phyloP scores from a whole-genome alignment of 768 basidiomycete species.

The Auricularia auricula-judae region DNA sequence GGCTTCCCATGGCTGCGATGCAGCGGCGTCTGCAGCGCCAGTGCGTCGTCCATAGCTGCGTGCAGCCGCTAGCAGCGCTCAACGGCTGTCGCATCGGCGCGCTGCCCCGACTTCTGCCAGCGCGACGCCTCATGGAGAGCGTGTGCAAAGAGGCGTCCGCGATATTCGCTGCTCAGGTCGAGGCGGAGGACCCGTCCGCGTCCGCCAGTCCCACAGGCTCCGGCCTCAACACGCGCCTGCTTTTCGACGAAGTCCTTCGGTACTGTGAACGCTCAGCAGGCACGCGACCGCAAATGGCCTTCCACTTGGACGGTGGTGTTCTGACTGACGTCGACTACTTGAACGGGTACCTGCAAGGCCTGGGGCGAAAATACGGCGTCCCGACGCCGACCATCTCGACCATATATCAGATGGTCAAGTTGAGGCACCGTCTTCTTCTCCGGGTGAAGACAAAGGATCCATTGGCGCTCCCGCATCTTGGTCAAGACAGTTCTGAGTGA shows the following conservation, averaged over 20 bases:
- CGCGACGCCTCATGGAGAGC: conserved; percentile 32
- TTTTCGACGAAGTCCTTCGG: conserved; percentile 12
- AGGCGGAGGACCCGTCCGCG: conserved; percentile 10
- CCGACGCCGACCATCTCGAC: conserved; percentile 44
- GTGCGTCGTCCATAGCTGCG: conserved; percentile 66
- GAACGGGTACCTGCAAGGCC: conserved; percentile 65
- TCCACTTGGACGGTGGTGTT: conserved; percentile 42
- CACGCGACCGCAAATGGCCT: conserved; percentile 36
- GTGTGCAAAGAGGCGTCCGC: conserved; percentile 65
- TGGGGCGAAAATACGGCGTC: conserved; percentile 49
- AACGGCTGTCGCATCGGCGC: conserved; percentile 73
- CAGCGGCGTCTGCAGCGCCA: conserved; percentile 67
- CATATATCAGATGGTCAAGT: conserved; percentile 47
- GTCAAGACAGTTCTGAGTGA: neutral
- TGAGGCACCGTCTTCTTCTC: conserved; percentile 13
- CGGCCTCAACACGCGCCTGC: conserved; percentile 15
- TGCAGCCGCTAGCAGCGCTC: conserved; percentile 82
- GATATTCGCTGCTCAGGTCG: conserved; percentile 36
- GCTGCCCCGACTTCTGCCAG: conserved; percentile 37
- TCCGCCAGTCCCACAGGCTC: conserved; percentile 35
- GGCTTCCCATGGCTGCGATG: conserved; percentile 55
- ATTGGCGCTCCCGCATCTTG: neutral
- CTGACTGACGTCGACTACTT: conserved; percentile 79
- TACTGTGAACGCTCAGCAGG: conserved; percentile 12
- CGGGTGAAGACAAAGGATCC: neutral